Percentiles rank a stretch among this genome's conserved stretches.
These are phyloP conservation scores for Trichoderma afroharzianum DNA, from an alignment of 2,329 filamentous ascomycete species.

Conservation along the genomic window DNA sequence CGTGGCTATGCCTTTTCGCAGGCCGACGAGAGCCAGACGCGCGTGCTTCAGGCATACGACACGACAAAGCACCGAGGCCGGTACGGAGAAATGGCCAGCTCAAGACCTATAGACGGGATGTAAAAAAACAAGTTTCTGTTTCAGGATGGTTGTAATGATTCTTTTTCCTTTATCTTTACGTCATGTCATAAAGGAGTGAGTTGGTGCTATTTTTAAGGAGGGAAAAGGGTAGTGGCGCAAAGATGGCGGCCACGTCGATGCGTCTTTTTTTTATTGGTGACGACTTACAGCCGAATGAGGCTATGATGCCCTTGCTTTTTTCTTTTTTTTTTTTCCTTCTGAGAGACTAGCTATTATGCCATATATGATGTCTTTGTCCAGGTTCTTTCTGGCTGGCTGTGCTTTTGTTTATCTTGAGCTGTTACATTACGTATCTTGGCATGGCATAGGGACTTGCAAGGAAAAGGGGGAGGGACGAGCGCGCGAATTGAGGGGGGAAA, in stretches of 20 bases:
- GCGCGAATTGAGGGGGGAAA: not conserved
- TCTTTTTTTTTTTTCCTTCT: not conserved
- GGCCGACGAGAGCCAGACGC: slow-evolving; percentile 92
- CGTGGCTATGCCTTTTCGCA: slow-evolving; percentile 97
- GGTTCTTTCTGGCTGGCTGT: not conserved
- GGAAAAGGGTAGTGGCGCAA: not conserved
- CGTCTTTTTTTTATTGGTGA: not conserved
- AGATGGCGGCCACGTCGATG: not conserved
- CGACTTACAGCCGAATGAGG: not conserved
- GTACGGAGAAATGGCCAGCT: slow-evolving; percentile 87
- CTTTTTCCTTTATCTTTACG: not conserved
- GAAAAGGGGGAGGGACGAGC: not conserved
- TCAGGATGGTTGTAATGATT: slow-evolving; percentile 12
- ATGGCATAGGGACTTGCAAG: not conserved
- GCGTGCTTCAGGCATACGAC: slow-evolving; percentile 95
- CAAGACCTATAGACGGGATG: slow-evolving; percentile 29
- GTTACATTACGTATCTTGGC: not conserved
- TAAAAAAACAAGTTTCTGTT: not conserved
- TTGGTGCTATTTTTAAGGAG: not conserved
- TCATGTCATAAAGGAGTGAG: not conserved
- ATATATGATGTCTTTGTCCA: slow-evolving; percentile 3
- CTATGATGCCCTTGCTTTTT: slow-evolving; percentile 10
- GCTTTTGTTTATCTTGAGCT: not conserved
- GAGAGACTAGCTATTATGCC: slow-evolving; percentile 6
- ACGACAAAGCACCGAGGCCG: slow-evolving; percentile 87